Evolutionary conservation across 441 rosid genomes (phyloP).

Genomic region (Hura crepitans): DNA sequence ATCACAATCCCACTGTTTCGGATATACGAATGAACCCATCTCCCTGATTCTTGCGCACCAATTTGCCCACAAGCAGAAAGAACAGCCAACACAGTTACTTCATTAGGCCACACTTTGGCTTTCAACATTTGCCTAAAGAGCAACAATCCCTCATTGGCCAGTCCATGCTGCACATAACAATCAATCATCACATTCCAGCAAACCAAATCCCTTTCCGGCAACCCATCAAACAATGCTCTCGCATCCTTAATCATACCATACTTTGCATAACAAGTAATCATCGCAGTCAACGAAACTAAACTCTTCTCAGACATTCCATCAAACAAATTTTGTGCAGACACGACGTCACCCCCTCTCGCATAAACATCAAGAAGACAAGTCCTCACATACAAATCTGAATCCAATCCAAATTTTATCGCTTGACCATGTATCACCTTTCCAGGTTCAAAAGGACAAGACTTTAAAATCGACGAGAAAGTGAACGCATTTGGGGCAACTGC

Average conservation of each 20-base stretch:
- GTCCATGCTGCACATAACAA: constrained; percentile 56
- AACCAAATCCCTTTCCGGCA: constrained; percentile 52
- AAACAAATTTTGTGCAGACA: constrained; percentile 55
- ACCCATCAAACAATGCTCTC: constrained; percentile 46
- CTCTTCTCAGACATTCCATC: constrained; percentile 56
- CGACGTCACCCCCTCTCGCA: constrained; percentile 47
- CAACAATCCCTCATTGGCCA: constrained; percentile 43
- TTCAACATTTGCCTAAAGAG: constrained; percentile 50
- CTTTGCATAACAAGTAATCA: constrained; percentile 64
- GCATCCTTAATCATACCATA: constrained; percentile 54
- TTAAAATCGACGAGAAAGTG: constrained; percentile 60
- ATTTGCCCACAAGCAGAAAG: constrained; percentile 64
- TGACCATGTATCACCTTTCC: constrained; percentile 44
- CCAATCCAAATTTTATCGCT: constrained; percentile 48
- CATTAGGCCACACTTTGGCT: constrained; percentile 42
- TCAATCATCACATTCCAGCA: constrained; percentile 82
- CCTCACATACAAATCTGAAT: constrained; percentile 48
- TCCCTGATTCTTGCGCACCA: constrained; percentile 63
- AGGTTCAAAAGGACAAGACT: constrained; percentile 39
- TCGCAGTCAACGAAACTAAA: constrained; percentile 58
- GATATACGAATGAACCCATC: constrained; percentile 57
- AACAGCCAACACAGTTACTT: constrained; percentile 46
- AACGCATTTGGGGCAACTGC: constrained; percentile 46
- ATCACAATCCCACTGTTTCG: constrained; percentile 38
- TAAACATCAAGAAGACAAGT: constrained; percentile 58